phyloP scores from a whole-genome alignment of 192 early-diverging fungal genomes.

The Rhizoclosmatium sp. region DNA sequence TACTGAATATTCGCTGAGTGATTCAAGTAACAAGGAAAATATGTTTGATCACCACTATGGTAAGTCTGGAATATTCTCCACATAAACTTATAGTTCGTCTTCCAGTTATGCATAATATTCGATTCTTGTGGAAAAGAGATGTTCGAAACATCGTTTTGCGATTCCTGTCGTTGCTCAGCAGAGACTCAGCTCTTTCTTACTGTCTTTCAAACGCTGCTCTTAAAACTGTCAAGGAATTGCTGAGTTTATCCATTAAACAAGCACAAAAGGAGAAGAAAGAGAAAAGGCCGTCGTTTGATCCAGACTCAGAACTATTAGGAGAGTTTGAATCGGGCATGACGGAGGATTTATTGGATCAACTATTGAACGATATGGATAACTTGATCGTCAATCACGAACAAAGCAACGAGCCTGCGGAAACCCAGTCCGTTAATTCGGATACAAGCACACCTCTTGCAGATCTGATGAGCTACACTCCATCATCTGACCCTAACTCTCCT shows the following conservation, averaged over 20 bases:
- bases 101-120: slow-evolving; percentile 73
- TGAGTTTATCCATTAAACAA: slow-evolving; percentile 33
- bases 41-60: slow-evolving; percentile 38
- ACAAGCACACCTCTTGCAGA: slow-evolving; percentile 24
- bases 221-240: slow-evolving; percentile 77
- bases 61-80: slow-evolving; percentile 10
- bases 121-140: slow-evolving; percentile 84
- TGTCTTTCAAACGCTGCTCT: slow-evolving; percentile 85
- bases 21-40: background rate
- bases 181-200: slow-evolving; percentile 75
- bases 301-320: slow-evolving; percentile 10
- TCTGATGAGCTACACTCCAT: slow-evolving; percentile 44
- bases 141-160: slow-evolving; percentile 85
- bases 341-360: slow-evolving; percentile 17
- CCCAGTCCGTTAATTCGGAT: slow-evolving; percentile 32
- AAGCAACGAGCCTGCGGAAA: slow-evolving; percentile 6
- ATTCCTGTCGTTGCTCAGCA: slow-evolving; percentile 74
- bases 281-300: background rate
- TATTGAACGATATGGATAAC: slow-evolving; percentile 27
- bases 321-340: slow-evolving; percentile 18
- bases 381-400: slow-evolving; percentile 11
- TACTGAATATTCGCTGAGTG: slow-evolving; percentile 35
- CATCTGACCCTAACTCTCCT: slow-evolving; percentile 54
- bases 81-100: background rate
- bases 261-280: background rate